These are phyloP conservation scores for Didymosphaeria variabile DNA, from an alignment of 2,329 filamentous ascomycete species.

Conservation along the genomic window DNA sequence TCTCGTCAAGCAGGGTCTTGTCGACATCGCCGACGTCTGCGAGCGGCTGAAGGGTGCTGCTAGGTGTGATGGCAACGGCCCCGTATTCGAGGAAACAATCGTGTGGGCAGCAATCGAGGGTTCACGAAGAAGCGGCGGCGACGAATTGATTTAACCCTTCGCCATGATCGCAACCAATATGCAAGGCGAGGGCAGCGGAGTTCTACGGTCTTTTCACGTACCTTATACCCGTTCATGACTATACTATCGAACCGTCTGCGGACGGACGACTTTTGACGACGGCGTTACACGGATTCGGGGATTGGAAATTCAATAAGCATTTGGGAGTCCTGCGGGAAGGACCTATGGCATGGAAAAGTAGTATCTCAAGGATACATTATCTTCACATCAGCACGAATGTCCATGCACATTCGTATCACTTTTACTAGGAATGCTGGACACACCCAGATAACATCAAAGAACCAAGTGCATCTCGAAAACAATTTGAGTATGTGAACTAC, in stretches of 20 bases:
- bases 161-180: not conserved
- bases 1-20: constrained; percentile 76
- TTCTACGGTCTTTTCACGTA: not conserved
- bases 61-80: constrained; percentile 84
- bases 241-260: constrained; percentile 2
- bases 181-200: not conserved
- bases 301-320: not conserved
- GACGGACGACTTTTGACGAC: constrained; percentile 5
- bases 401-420: not conserved
- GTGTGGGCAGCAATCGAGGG: constrained; percentile 79
- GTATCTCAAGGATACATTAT: not conserved
- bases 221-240: constrained; percentile 17
- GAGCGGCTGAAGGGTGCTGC: constrained; percentile 78
- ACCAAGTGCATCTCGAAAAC: not conserved
- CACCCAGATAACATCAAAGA: not conserved
- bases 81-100: constrained; percentile 82
- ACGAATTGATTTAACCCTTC: constrained; percentile 71
- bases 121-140: constrained; percentile 78
- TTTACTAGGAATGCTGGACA: not conserved
- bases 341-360: not conserved
- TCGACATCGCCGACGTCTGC: constrained; percentile 84
- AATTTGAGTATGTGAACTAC: not conserved
- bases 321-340: not conserved
- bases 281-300: constrained; percentile 8
- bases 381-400: not conserved